phyloP scores from a whole-genome alignment of 2,329 filamentous ascomycete species.

The Cladobotryum protrusum region DNA sequence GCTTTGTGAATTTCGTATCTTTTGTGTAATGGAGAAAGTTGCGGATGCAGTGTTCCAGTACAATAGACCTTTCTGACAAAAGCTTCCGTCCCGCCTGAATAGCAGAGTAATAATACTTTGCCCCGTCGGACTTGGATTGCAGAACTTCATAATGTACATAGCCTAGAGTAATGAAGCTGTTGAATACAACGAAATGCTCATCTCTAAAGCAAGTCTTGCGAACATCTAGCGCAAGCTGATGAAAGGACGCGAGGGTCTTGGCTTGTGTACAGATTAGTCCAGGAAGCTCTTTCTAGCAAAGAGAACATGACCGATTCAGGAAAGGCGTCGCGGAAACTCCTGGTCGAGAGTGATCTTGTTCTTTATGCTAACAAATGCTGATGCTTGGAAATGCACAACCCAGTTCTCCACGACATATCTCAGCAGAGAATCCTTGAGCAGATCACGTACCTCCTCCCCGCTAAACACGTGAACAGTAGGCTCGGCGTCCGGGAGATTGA shows the following conservation, averaged over 20 bases:
- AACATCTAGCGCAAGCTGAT: constrained; percentile 30
- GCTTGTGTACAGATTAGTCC: constrained; percentile 19
- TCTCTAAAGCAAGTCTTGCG: constrained; percentile 30
- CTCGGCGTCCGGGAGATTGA: too few relatives aligned
- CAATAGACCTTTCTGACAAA: constrained; percentile 25
- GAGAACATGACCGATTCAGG: constrained; percentile 31
- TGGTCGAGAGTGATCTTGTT: constrained; percentile 24
- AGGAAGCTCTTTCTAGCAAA: constrained; percentile 28
- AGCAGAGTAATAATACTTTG: constrained; percentile 32
- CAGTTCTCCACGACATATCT: constrained; percentile 31
- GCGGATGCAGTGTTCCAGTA: constrained; percentile 28
- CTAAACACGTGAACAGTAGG: too few relatives aligned
- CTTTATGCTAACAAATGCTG: constrained; percentile 16
- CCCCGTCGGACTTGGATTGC: constrained; percentile 18
- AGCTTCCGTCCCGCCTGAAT: constrained; percentile 25
- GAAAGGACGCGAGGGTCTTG: constrained; percentile 21
- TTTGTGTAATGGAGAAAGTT: too few relatives aligned
- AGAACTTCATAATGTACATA: constrained; percentile 23
- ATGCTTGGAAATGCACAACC: constrained; percentile 30
- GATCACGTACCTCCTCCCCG: constrained; percentile 15
- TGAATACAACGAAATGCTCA: constrained; percentile 29
- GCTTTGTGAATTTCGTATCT: too few relatives aligned
- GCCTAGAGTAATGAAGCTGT: constrained; percentile 32
- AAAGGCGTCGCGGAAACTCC: constrained; percentile 30
- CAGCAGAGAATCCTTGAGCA: constrained; percentile 22